phyloP scores from a whole-genome alignment of 2,329 filamentous ascomycete species.

The Monosporascus sp. region DNA sequence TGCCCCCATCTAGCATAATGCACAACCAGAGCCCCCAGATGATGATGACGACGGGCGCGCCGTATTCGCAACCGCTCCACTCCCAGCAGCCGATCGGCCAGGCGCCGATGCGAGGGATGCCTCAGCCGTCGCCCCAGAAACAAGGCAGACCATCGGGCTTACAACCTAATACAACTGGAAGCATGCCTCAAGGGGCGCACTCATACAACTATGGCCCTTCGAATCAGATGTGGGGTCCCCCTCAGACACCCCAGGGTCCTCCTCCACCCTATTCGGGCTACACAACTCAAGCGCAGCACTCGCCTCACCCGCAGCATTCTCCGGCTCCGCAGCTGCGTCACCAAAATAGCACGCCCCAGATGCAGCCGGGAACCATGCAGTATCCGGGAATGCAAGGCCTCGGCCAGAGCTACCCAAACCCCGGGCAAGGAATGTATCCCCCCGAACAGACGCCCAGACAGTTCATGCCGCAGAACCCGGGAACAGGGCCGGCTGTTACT shows the following conservation, averaged over 20 bases:
- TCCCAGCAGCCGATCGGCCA: constrained; percentile 68
- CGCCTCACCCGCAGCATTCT: constrained; percentile 49
- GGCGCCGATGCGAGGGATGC: constrained; percentile 65
- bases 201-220: constrained; percentile 59
- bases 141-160: constrained; percentile 61
- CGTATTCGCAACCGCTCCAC: constrained; percentile 67
- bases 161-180: constrained; percentile 47
- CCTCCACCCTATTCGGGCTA: constrained; percentile 53
- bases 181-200: constrained; percentile 46
- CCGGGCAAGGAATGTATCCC: constrained; percentile 53
- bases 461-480: constrained; percentile 61
- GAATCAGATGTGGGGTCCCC: constrained; percentile 55
- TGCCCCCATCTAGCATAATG: constrained; percentile 53
- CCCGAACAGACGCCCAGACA: constrained; percentile 59
- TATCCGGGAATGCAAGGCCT: constrained; percentile 60
- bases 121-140: constrained; percentile 57
- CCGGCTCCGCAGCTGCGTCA: constrained; percentile 58
- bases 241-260: constrained; percentile 56
- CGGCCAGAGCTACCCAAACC: constrained; percentile 51
- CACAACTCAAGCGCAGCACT: constrained; percentile 44
- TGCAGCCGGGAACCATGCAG: constrained; percentile 52
- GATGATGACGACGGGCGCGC: constrained; percentile 58
- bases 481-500: constrained; percentile 44
- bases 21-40: constrained; percentile 60
- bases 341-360: constrained; percentile 46